Base-by-base conservation (phyloP, 352 stramenopile genomes). In the Globisporangium paddicum region DNA sequence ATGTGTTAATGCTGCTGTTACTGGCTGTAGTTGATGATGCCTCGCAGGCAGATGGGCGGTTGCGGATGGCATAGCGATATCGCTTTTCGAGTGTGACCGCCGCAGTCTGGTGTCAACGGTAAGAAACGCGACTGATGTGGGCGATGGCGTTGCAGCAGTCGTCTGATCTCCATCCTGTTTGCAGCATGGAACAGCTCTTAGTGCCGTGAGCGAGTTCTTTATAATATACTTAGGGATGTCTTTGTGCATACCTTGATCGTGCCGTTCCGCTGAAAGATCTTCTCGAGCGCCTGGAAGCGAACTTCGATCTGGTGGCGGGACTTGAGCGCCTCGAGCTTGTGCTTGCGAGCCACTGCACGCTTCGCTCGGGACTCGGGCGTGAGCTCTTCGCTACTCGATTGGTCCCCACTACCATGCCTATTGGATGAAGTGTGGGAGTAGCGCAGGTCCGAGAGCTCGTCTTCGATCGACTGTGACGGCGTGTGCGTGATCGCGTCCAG, bases 401-500 rank as follows among this genome's bases (percentile, higher is more conserved):
- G 10, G 45, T 53, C 45, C 34, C 53, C 25, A 35, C 21, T 54
- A 42, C 40, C 40, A 42, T n/a, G n/a, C n/a, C 47, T 44, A 32
- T 18, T 38, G 25, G 4, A n/a, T n/a, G 2, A 48, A 21, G 2
- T 66, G 26, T 56, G 65, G 16, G 23, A 40, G n/a, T 63, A 66
- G 41, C 69, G 78, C 30, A 87, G 58, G 16, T 82, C 67, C 14
- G 66, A 65, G 21, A 86, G 70, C 34, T 87, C 79, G 55, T 86
- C 75, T 26, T 77, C 60, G 25, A 87, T 75, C 6, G 79, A 69
- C 51, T 86, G 73, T 0, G 69, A 72, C 3, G 71, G 78, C 32
- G 70, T 66, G 23, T 68, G 78, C 16, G 78, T 92, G 58, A 92
- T 90, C 19, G 78, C 79, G 21, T 87, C 72, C 0, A 92, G 68